Evolutionary conservation across 176 grass and related monocot genomes (phyloP).

Genomic region (Cenchrus americanus): DNA sequence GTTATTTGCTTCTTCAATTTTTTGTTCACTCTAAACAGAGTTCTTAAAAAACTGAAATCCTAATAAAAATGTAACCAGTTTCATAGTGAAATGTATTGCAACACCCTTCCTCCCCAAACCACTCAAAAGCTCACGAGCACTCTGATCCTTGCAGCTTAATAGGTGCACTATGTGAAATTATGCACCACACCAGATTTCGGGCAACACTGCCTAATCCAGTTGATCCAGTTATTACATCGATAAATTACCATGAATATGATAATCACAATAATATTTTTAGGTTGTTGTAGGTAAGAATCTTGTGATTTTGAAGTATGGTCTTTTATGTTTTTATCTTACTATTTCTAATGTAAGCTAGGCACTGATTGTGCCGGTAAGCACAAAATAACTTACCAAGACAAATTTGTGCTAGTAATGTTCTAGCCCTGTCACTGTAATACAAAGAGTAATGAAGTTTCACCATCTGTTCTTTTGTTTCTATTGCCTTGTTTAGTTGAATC

Average conservation of each 20-base stretch:
- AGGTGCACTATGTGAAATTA: neutral
- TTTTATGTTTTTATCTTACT: neutral
- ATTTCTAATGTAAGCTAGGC: neutral
- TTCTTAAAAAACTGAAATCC: neutral
- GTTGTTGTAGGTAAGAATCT: neutral
- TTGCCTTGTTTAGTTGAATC: slow-evolving; percentile 7
- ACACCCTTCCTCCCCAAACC: neutral
- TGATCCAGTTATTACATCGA: neutral
- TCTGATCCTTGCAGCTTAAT: neutral
- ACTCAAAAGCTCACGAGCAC: neutral
- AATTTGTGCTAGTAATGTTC: neutral
- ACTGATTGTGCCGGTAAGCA: neutral
- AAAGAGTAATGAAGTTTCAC: neutral
- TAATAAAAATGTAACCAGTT: neutral
- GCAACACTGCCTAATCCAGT: neutral
- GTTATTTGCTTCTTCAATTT: neutral
- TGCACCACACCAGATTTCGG: neutral
- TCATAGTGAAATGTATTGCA: neutral
- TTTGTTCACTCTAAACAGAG: neutral
- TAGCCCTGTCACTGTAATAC: neutral
- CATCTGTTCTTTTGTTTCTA: neutral
- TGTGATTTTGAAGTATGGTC: neutral
- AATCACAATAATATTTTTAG: neutral
- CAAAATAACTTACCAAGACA: neutral
- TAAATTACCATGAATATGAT: neutral